phyloP scores from a whole-genome alignment of 2,329 filamentous ascomycete species.

The Ophiostoma ips region DNA sequence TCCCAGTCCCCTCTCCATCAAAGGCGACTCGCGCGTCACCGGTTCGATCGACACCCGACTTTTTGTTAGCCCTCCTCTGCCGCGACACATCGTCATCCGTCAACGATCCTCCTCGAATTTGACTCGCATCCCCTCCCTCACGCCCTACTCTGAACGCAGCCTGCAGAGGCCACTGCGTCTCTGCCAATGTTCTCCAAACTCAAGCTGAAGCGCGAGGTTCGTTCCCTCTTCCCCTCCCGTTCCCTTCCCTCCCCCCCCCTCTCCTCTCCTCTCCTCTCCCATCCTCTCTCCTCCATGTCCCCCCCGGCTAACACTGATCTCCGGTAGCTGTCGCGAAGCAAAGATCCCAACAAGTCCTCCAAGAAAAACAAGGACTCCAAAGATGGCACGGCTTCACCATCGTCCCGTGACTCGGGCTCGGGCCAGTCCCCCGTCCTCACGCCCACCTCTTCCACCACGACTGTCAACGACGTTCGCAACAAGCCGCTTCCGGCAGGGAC shows the following conservation, averaged over 20 bases:
- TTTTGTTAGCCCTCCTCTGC: no score
- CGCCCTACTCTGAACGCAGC: background rate
- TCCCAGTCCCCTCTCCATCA: no score
- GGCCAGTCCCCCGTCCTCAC: conserved; percentile 54
- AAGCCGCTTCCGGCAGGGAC: conserved; percentile 57
- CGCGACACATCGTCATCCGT: no score
- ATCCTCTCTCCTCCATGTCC: no score
- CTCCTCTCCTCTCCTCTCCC: no score
- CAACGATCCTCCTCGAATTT: background rate
- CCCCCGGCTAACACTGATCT: background rate
- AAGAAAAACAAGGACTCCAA: conserved; percentile 61
- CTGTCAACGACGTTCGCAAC: conserved; percentile 71
- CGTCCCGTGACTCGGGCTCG: conserved; percentile 37
- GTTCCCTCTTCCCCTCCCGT: conserved; percentile 1
- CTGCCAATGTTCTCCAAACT: conserved; percentile 17
- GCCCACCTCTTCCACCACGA: conserved; percentile 78
- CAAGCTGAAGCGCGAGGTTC: conserved; percentile 17
- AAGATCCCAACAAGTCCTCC: conserved; percentile 71
- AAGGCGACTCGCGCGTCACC: no score
- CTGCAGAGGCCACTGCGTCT: conserved; percentile 5
- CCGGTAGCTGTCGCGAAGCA: conserved; percentile 87
- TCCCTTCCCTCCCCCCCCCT: background rate
- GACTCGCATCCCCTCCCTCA: no score
- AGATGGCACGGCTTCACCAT: conserved; percentile 70
- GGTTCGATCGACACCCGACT: no score